Percentiles rank a stretch among this genome's conserved stretches.
phyloP scores from a whole-genome alignment of 2,329 filamentous ascomycete species.

The Fusarium multiceps region DNA sequence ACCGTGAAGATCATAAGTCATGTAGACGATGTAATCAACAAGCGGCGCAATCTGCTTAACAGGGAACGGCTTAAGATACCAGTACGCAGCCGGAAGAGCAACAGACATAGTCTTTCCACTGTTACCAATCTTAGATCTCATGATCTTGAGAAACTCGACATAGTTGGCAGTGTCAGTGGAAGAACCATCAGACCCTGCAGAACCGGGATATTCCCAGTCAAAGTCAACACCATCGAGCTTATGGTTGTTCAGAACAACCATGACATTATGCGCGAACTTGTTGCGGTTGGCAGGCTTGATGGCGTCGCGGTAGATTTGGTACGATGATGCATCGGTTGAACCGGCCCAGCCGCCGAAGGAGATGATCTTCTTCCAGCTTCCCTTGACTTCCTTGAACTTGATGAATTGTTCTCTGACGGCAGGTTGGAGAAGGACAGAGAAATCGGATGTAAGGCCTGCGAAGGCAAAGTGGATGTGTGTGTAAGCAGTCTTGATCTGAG shows the following conservation, averaged over 20 bases:
- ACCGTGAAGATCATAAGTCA: constrained; percentile 54
- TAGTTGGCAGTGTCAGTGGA: constrained; percentile 50
- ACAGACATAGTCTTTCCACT: constrained; percentile 50
- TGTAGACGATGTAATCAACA: constrained; percentile 53
- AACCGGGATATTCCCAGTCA: constrained; percentile 60
- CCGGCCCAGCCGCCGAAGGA: constrained; percentile 54
- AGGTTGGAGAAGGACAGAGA: constrained; percentile 33
- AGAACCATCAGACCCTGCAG: constrained; percentile 41
- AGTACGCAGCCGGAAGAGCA: constrained; percentile 54
- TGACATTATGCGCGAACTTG: constrained; percentile 51
- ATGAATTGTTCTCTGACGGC: constrained; percentile 45
- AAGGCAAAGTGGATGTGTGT: constrained; percentile 53
- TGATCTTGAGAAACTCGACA: constrained; percentile 50
- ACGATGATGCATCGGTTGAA: constrained; percentile 43
- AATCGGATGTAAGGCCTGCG: constrained; percentile 39
- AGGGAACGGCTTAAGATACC: constrained; percentile 53
- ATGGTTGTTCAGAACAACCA: constrained; percentile 54
- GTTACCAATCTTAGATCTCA: constrained; percentile 45
- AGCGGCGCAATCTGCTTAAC: constrained; percentile 48
- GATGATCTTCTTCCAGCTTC: constrained; percentile 49
- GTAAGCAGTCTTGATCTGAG: constrained; percentile 35
- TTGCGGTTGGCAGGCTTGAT: constrained; percentile 51
- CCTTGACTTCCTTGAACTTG: constrained; percentile 46
- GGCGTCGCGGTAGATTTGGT: constrained; percentile 47
- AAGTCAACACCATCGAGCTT: constrained; percentile 58